Evolutionary conservation across 352 stramenopile genomes (phyloP), one percentile per base, ranked within the genome.

Genomic region (Phytophthora agathidicida): DNA sequence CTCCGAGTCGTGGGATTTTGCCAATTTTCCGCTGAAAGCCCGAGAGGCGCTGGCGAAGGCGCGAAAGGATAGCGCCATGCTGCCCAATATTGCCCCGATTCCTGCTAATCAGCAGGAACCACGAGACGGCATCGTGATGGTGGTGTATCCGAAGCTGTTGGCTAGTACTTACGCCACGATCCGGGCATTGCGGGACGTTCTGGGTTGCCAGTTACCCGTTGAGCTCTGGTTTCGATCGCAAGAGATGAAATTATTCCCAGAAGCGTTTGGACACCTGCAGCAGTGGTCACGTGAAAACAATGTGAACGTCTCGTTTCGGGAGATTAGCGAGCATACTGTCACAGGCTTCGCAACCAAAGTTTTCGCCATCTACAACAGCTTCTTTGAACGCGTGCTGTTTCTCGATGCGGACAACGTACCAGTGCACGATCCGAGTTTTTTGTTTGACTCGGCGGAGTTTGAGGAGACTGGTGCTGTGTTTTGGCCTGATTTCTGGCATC

Each of bases 401-500:
- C 57, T 88, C 16, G 78, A 86, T 43, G 69, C 74, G 13, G 78
- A 88, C 43, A 88, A 88, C 32, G 47, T 79, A 6, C 75, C 75
- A 0, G 75, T 72, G 33, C 51, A 41, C 2, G 54, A 86, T 26
- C 78, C 78, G 31, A 81, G 35, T 16, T 83, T 78, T n/a, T 27
- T 88, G 22, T 88, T 88, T 62, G 39, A 58, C 1, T 59, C 57
- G 0, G 24, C 27, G 2, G 73, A 77, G 31, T 88, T 82, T 36
- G 23, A 33, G 8, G 27, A 57, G 7, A 72, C 45, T 3, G 77
- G 79, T 0, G 77, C 82, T 6, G 30, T 91, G 3, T 89, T 91
- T 52, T 91, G 80, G 80, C 80, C 80, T 2, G 80, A 90, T 41
- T 87, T 86, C 42, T 90, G 75, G 75, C 78, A 89, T 45, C 73